Percentiles rank a stretch among this genome's conserved stretches.
Evolutionary conservation across 2,329 filamentous ascomycete genomes (phyloP).

Genomic region (Microdochium paspali): DNA sequence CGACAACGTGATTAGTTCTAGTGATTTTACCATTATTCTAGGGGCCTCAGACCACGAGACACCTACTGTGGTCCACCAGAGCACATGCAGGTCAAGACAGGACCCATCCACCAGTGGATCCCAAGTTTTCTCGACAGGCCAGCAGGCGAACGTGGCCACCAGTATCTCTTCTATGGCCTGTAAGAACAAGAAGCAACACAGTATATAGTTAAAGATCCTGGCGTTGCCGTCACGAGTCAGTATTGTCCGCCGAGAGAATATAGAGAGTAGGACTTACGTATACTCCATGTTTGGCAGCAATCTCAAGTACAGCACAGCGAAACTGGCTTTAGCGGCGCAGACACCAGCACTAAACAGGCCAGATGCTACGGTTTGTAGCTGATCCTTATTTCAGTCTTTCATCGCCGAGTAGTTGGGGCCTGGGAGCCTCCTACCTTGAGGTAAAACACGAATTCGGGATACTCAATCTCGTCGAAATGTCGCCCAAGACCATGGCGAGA

Average conservation of each 20-base stretch:
- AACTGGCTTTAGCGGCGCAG: slow-evolving; percentile 18
- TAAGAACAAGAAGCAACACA: slow-evolving; percentile 15
- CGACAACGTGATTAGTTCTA: not conserved
- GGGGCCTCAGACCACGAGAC: not conserved
- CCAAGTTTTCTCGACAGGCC: slow-evolving; percentile 17
- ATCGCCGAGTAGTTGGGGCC: no score
- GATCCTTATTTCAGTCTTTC: not conserved
- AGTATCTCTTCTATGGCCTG: slow-evolving; percentile 19
- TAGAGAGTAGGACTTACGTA: not conserved
- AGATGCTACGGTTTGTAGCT: slow-evolving; percentile 13
- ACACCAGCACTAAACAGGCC: slow-evolving; percentile 18
- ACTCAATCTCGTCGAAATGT: not conserved
- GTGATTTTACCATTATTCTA: no score
- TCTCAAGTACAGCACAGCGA: slow-evolving; percentile 20
- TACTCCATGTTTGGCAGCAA: not conserved
- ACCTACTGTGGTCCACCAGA: slow-evolving; percentile 23
- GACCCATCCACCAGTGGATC: slow-evolving; percentile 9
- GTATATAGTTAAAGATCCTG: slow-evolving; percentile 17
- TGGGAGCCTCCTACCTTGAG: not conserved
- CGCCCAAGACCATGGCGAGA: not conserved
- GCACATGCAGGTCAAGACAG: slow-evolving; percentile 16
- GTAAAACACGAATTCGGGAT: not conserved
- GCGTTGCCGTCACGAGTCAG: slow-evolving; percentile 4
- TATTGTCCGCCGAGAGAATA: not conserved
- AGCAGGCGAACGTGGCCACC: slow-evolving; percentile 17